A percentile compares a stretch with the other conserved stretches of the same genome.
Evolutionary conservation across 2,329 filamentous ascomycete genomes (phyloP).

Genomic region (Aspergillus texensis): DNA sequence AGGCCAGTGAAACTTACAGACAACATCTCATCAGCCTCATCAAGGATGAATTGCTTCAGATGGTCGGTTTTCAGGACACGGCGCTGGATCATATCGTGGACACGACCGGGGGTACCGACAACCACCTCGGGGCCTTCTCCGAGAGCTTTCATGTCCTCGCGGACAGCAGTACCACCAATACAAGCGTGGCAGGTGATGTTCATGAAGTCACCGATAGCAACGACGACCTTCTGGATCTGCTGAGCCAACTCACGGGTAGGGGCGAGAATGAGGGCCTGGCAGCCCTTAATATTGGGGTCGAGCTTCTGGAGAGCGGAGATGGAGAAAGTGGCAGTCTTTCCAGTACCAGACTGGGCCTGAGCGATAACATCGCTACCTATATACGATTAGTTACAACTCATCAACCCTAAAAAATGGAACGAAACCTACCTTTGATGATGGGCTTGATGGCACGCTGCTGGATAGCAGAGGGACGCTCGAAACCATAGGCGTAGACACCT

Average conservation of each 20-base stretch:
- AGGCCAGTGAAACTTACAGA: constrained; percentile 28
- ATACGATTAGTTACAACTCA: constrained; percentile 18
- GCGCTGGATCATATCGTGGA: constrained; percentile 99
- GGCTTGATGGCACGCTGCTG: constrained; percentile 99
- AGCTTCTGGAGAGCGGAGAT: constrained; percentile 99
- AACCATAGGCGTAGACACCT: constrained; percentile 99
- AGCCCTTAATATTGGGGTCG: constrained; percentile 90
- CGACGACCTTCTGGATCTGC: constrained; percentile 99
- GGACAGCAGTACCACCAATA: constrained; percentile 97
- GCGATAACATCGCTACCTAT: constrained; percentile 97
- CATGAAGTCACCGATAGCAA: constrained; percentile 99
- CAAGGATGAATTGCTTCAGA: constrained; percentile 99
- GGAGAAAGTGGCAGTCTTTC: constrained; percentile 99
- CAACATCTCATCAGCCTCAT: constrained; percentile 99
- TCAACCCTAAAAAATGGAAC: not conserved
- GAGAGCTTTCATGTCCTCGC: constrained; percentile 98
- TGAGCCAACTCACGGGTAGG: constrained; percentile 98
- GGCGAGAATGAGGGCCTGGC: constrained; percentile 96
- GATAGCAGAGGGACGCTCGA: constrained; percentile 98
- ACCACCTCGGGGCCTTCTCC: constrained; percentile 96
- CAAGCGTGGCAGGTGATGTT: constrained; percentile 98
- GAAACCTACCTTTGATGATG: constrained; percentile 89
- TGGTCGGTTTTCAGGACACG: constrained; percentile 93
- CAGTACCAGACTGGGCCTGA: constrained; percentile 98
- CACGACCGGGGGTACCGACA: constrained; percentile 96